These are phyloP conservation scores for Inonotus hispidus DNA, from an alignment of 1,284 basidiomycete genomes.

Conservation along the genomic window DNA sequence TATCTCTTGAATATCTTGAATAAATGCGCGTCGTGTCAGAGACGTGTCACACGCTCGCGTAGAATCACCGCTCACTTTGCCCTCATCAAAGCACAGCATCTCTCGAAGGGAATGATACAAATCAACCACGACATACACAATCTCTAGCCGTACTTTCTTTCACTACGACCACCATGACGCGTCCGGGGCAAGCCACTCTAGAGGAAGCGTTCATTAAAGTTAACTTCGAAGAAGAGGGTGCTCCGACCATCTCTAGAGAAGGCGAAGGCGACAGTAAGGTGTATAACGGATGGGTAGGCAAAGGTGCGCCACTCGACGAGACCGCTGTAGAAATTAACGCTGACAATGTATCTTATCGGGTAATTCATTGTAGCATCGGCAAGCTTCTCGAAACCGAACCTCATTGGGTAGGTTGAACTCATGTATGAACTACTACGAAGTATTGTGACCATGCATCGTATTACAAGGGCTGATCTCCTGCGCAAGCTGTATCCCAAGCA, in stretches of 20 bases:
- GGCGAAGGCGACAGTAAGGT: slow-evolving; percentile 10
- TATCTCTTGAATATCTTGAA: too few relatives aligned
- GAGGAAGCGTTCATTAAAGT: slow-evolving; percentile 49
- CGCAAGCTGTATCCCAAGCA: slow-evolving; percentile 56
- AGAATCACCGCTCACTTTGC: neutral
- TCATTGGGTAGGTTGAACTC: slow-evolving; percentile 39
- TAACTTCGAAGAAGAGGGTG: slow-evolving; percentile 31
- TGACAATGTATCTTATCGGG: neutral
- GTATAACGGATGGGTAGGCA: slow-evolving; percentile 41
- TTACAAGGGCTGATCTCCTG: slow-evolving; percentile 48
- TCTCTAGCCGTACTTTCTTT: neutral
- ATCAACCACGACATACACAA: neutral
- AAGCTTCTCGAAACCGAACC: slow-evolving; percentile 37
- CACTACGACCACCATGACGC: neutral
- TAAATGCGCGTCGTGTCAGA: neutral
- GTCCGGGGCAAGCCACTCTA: slow-evolving; percentile 1
- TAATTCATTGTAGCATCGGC: slow-evolving; percentile 40
- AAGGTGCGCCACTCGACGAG: slow-evolving; percentile 34
- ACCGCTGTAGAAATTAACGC: neutral
- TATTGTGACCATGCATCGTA: slow-evolving; percentile 22
- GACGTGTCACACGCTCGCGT: neutral
- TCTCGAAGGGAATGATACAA: neutral
- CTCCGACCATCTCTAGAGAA: neutral
- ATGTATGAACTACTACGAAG: neutral
- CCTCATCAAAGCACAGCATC: neutral